These are phyloP conservation scores for Aristolochia californica DNA, from an alignment of 164 flowering plant species.

Conservation along the genomic window DNA sequence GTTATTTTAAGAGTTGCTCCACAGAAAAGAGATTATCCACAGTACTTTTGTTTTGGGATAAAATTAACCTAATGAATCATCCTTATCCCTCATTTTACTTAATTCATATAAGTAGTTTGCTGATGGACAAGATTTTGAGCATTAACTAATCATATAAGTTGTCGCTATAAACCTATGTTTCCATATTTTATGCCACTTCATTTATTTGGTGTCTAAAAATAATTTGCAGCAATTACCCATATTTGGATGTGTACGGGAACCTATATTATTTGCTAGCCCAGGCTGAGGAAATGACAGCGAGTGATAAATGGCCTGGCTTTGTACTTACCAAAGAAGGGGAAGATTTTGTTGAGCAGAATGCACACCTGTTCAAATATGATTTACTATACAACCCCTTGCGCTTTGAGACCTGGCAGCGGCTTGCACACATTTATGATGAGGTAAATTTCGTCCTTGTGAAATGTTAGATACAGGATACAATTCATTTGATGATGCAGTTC, in stretches of 20 bases:
- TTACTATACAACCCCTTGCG: constrained; percentile 73
- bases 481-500: no score
- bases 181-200: background rate
- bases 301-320: constrained; percentile 97
- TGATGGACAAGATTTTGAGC: no score
- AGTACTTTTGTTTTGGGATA: no score
- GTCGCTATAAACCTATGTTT: no score
- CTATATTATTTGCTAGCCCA: constrained; percentile 74
- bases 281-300: constrained; percentile 88
- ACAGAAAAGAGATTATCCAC: no score
- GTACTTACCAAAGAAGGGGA: constrained; percentile 97
- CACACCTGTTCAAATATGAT: constrained; percentile 84
- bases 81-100: no score
- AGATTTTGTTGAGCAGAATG: constrained; percentile 87
- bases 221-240: constrained; percentile 69
- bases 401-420: constrained; percentile 92
- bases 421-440: constrained; percentile 93
- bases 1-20: no score
- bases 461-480: no score
- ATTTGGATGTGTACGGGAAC: constrained; percentile 72
- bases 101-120: no score
- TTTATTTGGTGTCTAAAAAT: background rate
- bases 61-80: no score
- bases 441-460: constrained; percentile 21
- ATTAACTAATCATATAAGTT: no score